Conservation (phyloP, 495 filamentous ascomycete genomes). For the Penicillium waksmanii region DNA sequence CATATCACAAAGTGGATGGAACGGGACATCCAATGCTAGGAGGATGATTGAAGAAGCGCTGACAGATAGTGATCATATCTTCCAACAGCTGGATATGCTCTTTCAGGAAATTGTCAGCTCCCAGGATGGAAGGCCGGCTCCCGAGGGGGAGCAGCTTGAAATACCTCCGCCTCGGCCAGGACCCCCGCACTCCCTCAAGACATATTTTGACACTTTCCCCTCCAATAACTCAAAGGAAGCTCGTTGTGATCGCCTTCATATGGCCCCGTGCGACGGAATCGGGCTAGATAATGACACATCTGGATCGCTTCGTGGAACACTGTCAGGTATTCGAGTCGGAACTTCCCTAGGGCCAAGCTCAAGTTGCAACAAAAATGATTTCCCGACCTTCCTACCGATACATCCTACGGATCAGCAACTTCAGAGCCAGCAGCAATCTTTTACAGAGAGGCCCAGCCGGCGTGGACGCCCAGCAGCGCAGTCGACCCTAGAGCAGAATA, state of each 20-base stretch:
- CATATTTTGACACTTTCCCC: not conserved
- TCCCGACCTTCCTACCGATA: not conserved
- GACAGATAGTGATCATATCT: not conserved
- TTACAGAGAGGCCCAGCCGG: not conserved
- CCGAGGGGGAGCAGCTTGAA: not conserved
- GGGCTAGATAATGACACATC: not conserved
- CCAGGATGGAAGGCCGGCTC: not conserved
- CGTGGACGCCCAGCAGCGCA: not conserved
- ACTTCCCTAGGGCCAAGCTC: not conserved
- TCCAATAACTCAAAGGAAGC: not conserved
- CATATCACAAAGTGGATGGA: not conserved
- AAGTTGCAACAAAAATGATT: not conserved
- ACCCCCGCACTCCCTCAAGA: not conserved
- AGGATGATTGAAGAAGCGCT: not conserved
- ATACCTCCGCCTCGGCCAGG: not conserved
- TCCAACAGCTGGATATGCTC: not conserved
- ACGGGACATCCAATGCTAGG: not conserved
- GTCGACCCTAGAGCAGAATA: not conserved
- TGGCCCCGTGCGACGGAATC: not conserved
- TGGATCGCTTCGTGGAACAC: not conserved
- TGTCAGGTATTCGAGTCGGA: not conserved
- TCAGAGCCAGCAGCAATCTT: not conserved
- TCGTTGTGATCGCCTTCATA: not conserved
- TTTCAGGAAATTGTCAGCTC: not conserved
- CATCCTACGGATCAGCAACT: not conserved